A percentile compares a stretch with the other conserved stretches of the same genome.
These are phyloP conservation scores for Hypholoma sublateritium DNA, from an alignment of 768 basidiomycete species.

Conservation along the genomic window DNA sequence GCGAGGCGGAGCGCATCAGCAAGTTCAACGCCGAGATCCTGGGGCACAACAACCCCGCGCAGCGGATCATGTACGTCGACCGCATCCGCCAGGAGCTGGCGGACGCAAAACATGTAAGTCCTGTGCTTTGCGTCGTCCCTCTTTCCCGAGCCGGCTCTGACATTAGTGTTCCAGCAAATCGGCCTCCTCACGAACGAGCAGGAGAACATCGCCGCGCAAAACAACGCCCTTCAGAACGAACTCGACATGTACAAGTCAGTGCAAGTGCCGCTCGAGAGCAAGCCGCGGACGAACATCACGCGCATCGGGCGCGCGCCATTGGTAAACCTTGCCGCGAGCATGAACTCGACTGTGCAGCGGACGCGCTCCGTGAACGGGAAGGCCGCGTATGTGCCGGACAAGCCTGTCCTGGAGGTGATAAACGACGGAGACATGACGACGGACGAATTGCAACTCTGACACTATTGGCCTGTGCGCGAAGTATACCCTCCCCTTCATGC, in stretches of 20 bases:
- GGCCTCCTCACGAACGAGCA: conserved; percentile 46
- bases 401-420: conserved; percentile 28
- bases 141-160: neutral
- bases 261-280: conserved; percentile 44
- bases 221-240: conserved; percentile 50
- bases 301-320: conserved; percentile 50
- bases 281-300: conserved; percentile 55
- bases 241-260: conserved; percentile 63
- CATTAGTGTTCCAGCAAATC: conserved; percentile 40
- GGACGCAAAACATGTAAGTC: conserved; percentile 74
- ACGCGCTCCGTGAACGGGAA: neutral
- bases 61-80: conserved; percentile 87
- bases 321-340: conserved; percentile 40
- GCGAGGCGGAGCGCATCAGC: conserved; percentile 73
- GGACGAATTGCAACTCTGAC: conserved; percentile 35
- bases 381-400: conserved; percentile 9
- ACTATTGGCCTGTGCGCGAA: too few species aligned
- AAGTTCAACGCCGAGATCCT: conserved; percentile 85
- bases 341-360: conserved; percentile 21
- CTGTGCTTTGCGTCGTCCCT: neutral
- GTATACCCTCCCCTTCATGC: neutral
- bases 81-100: conserved; percentile 78
- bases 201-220: conserved; percentile 42
- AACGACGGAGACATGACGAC: conserved; percentile 49
- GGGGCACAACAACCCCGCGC: conserved; percentile 80